These are phyloP conservation scores for Populus hybrid DNA, from an alignment of 441 rosid species.

Conservation along the genomic window DNA sequence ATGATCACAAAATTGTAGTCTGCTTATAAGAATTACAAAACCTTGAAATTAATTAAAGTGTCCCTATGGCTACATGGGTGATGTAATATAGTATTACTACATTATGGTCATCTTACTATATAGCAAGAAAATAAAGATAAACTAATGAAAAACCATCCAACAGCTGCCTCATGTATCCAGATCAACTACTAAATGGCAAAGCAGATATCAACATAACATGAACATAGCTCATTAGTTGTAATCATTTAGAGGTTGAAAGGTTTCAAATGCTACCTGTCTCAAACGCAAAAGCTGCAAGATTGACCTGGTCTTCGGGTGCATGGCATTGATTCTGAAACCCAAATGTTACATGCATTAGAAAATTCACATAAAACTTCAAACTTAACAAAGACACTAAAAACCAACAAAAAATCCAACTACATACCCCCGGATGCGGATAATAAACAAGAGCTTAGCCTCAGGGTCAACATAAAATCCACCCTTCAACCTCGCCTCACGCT, in stretches of 20 bases:
- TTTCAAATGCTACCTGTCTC: slow-evolving; percentile 50
- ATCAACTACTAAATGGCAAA: background rate
- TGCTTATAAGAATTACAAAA: background rate
- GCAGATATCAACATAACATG: background rate
- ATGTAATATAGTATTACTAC: background rate
- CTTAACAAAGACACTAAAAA: background rate
- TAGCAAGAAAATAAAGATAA: no score
- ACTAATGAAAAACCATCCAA: background rate
- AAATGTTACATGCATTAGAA: background rate
- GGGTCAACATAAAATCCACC: slow-evolving; percentile 88
- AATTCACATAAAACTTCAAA: background rate
- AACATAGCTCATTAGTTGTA: background rate
- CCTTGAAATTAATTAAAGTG: background rate
- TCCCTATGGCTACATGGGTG: background rate
- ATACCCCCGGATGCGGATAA: slow-evolving; percentile 78
- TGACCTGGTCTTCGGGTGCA: slow-evolving; percentile 68
- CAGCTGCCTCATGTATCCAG: background rate
- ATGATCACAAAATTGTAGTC: background rate
- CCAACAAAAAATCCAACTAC: background rate
- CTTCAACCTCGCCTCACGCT: slow-evolving; percentile 76
- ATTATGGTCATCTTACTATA: background rate
- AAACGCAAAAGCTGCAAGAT: slow-evolving; percentile 68
- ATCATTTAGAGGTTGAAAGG: background rate
- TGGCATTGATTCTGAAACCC: slow-evolving; percentile 63
- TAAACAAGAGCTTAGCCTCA: slow-evolving; percentile 78